Conservation (phyloP, 495 filamentous ascomycete species). For the Neurospora tetraspora region DNA sequence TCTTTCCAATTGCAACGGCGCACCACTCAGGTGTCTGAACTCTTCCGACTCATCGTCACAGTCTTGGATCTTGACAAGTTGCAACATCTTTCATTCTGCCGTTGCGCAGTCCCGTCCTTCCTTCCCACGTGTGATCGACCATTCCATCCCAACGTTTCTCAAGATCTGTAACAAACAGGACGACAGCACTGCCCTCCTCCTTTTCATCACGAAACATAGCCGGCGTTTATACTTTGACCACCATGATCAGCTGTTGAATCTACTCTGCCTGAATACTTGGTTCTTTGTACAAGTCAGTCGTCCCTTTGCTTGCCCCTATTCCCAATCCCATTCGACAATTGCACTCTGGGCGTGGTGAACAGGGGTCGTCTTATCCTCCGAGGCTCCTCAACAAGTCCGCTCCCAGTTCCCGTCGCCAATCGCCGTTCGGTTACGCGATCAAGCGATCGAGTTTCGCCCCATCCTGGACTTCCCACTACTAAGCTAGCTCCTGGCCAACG, state of each 20-base stretch:
- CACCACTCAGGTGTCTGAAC: no score
- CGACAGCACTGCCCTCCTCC: background rate
- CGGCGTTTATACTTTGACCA: background rate
- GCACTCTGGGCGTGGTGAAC: background rate
- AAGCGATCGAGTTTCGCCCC: slow-evolving; percentile 3
- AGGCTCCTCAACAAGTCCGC: background rate
- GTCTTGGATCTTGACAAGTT: background rate
- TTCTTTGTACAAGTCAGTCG: background rate
- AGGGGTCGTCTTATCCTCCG: background rate
- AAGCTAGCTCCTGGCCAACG: background rate
- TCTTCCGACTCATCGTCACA: background rate
- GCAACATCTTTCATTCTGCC: background rate
- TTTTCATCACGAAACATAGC: background rate
- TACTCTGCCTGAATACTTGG: no score
- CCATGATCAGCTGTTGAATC: background rate
- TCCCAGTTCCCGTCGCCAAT: background rate
- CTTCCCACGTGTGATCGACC: background rate
- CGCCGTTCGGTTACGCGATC: background rate
- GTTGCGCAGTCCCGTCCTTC: no score
- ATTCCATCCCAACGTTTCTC: background rate
- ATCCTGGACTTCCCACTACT: slow-evolving; percentile 9
- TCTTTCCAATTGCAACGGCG: no score
- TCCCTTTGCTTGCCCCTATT: background rate
- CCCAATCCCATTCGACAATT: background rate
- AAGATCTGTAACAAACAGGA: background rate